Evolutionary conservation across 192 early-diverging fungal species (phyloP).

Genomic region (Lunasporangiospora selenospora): DNA sequence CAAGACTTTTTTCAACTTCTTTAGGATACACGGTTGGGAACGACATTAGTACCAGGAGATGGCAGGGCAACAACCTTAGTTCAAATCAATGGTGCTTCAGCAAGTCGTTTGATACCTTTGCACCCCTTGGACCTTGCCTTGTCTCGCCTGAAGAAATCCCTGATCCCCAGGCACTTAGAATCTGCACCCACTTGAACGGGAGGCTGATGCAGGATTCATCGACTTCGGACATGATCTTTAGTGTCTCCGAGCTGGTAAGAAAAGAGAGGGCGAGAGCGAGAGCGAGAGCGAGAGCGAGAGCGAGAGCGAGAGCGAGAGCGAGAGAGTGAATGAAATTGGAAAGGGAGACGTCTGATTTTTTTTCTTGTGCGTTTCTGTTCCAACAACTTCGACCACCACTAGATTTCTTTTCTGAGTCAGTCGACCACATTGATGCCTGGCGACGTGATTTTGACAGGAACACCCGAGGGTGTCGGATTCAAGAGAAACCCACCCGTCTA

Average conservation of each 20-base stretch:
- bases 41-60: constrained; percentile 66
- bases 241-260: constrained; percentile 55
- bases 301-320: no score
- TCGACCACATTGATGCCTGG: constrained; percentile 64
- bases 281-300: no score
- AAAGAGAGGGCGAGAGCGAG: no score
- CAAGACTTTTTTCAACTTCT: neutral
- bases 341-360: no score
- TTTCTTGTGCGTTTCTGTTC: no score
- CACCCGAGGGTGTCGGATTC: constrained; percentile 55
- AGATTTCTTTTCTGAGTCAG: constrained; percentile 63
- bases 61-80: constrained; percentile 54
- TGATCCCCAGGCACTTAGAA: constrained; percentile 55
- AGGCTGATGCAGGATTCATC: constrained; percentile 56
- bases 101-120: constrained; percentile 69
- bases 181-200: constrained; percentile 54
- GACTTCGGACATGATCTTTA: constrained; percentile 65
- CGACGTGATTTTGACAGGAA: constrained; percentile 59
- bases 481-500: constrained; percentile 57
- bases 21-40: constrained; percentile 65
- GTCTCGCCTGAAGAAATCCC: constrained; percentile 59
- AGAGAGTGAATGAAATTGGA: no score
- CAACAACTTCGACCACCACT: neutral
- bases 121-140: constrained; percentile 61
- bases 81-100: constrained; percentile 66